Conservation (phyloP, 225 moss, liverwort and hornwort species). For the Pleurozium schreberi region DNA sequence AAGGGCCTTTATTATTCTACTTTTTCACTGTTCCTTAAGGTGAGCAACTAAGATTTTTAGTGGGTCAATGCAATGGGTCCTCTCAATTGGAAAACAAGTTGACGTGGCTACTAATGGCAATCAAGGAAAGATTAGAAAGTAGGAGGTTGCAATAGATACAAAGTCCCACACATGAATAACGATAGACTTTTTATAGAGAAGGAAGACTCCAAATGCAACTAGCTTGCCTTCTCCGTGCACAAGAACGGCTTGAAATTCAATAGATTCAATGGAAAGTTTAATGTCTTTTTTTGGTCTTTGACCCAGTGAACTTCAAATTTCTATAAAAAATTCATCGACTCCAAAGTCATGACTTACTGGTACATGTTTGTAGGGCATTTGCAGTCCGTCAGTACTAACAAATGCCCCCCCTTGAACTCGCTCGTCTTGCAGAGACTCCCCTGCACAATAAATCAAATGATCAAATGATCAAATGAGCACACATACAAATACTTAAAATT, state of each 20-base stretch:
- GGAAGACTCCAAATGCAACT: neutral
- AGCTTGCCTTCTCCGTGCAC: neutral
- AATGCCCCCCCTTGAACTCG: constrained; percentile 84
- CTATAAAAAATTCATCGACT: neutral
- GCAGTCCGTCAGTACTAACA: constrained; percentile 65
- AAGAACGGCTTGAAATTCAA: neutral
- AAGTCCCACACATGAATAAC: neutral
- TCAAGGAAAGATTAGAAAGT: neutral
- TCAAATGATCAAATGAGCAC: neutral
- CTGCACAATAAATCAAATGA: constrained; percentile 13
- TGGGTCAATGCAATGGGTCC: neutral
- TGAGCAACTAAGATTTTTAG: neutral
- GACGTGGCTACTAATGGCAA: neutral
- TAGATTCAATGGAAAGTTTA: neutral
- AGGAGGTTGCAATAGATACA: neutral
- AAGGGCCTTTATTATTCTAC: neutral
- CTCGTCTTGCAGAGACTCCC: constrained; percentile 90
- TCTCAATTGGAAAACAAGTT: neutral
- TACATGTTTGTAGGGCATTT: constrained; percentile 70
- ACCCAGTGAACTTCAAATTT: neutral
- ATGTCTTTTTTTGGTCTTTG: neutral
- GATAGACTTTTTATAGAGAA: neutral
- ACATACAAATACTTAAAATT: neutral
- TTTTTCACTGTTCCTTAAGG: neutral
- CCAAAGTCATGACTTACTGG: constrained; percentile 41